Evolutionary conservation across 257 asterid genomes (phyloP), one percentile per base, ranked within the genome.

Genomic region (Cruciata laevipes): DNA sequence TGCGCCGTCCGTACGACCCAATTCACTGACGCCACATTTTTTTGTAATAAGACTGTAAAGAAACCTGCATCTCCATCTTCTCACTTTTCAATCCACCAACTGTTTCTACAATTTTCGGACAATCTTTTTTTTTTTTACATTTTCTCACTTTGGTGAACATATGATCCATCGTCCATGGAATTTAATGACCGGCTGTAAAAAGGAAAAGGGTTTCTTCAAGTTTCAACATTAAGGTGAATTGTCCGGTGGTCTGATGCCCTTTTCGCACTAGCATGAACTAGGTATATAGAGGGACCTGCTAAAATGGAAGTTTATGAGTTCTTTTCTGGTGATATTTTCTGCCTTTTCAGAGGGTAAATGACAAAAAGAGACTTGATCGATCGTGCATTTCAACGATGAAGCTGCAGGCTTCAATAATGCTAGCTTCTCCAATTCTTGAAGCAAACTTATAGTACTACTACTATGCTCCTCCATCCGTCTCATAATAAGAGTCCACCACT

Each of bases 1-100:
- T 55, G 64, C 49, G 64, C 49, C 24, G 17, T 72, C 67, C 71
- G 47, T 72, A 57, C 67, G 20, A 17, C 55, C 51, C 51, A 38
- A 27, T 65, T 56, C 70, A n/a, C 66, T 40, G 25, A 25, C 70
- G 33, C 35, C 60, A 31, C 66, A 31, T 31, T 61, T 16, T 31
- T 61, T 16, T 31, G 49, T 33, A 33, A 16, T 61, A 35, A 33
- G 18, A 31, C 62, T 65, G 75, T n/a, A 30, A 37, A 33, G 49
- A 35, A 25, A 30, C 61, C 60, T n/a, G 27, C 27, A 53, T n/a
- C 40, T 10, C 35, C 47, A 30, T 31, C 17, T 40, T 35, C 56
- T 30, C 67, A 20, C 55, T 3, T 30, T 67, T 52, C 53, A 6
- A 12, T 5, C 21, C 27, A 6, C 25, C 20, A 53, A 53, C 60